A percentile compares a stretch with the other conserved stretches of the same genome.
phyloP scores from a whole-genome alignment of 305 asterid species.

The Solanum hybrid region DNA sequence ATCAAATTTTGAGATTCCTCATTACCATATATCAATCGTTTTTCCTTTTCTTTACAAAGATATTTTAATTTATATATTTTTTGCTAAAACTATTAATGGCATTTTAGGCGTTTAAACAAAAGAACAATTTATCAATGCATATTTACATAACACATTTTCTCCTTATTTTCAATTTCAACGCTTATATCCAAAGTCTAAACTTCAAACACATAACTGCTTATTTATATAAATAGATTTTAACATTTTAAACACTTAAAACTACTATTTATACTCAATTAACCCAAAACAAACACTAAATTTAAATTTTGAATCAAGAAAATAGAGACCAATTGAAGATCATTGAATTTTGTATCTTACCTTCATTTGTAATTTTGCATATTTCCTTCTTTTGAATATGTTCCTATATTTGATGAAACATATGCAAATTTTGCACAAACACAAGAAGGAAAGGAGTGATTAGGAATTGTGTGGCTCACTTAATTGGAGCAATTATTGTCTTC shows the following conservation, averaged over 20 bases:
- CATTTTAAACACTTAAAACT: background rate
- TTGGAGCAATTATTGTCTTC: background rate
- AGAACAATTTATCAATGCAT: background rate
- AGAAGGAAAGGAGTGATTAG: background rate
- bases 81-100: background rate
- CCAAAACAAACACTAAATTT: background rate
- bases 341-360: slow-evolving; percentile 14
- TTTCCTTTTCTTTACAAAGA: background rate
- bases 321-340: background rate
- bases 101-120: background rate
- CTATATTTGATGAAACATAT: background rate
- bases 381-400: background rate
- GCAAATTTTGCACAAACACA: background rate
- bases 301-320: background rate
- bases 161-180: background rate
- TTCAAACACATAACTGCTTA: background rate
- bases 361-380: slow-evolving; percentile 1
- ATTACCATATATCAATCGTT: background rate
- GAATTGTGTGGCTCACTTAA: slow-evolving; percentile 11
- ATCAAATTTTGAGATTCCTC: background rate
- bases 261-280: background rate
- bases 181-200: background rate
- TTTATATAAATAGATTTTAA: background rate
- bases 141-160: background rate
- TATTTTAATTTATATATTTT: background rate